Percentiles rank a stretch among this genome's conserved stretches.
These are phyloP conservation scores for Simmondsia chinensis DNA, from an alignment of 148 eudicot species.

Conservation along the genomic window DNA sequence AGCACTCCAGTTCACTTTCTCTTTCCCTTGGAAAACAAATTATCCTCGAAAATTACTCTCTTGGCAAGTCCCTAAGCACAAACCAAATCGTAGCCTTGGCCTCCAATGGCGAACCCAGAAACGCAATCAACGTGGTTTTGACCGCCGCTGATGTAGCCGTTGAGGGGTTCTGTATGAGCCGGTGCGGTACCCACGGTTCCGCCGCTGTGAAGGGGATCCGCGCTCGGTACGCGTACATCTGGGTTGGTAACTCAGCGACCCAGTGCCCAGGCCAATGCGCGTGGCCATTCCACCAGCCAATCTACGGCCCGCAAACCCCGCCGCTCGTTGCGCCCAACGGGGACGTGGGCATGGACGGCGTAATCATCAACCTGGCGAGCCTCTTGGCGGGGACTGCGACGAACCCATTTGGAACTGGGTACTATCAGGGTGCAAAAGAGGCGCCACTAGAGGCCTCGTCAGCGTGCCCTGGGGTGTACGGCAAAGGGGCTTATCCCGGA, in stretches of 20 bases:
- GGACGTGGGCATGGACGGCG: constrained; percentile 49
- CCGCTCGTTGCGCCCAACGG: constrained; percentile 41
- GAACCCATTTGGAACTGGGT: constrained; percentile 53
- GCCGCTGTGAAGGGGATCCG: too few species aligned
- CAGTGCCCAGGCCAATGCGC: constrained; percentile 42
- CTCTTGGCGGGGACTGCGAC: constrained; percentile 40
- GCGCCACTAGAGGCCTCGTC: constrained; percentile 48
- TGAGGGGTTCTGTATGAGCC: constrained; percentile 31
- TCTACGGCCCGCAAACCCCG: constrained; percentile 50
- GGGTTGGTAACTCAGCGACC: constrained; percentile 50
- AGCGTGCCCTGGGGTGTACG: constrained; percentile 48
- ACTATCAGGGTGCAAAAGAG: constrained; percentile 36
- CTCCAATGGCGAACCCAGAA: constrained; percentile 18
- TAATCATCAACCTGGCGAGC: constrained; percentile 39
- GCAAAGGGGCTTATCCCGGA: constrained; percentile 49
- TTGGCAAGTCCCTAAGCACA: constrained; percentile 34
- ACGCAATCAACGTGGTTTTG: constrained; percentile 45
- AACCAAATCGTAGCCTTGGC: constrained; percentile 30
- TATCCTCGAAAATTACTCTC: constrained; percentile 19
- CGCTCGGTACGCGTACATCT: constrained; percentile 36
- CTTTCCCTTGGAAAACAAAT: constrained; percentile 23
- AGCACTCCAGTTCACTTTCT: constrained; percentile 8
- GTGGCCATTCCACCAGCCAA: constrained; percentile 59
- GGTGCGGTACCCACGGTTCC: constrained; percentile 37
- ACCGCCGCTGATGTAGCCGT: constrained; percentile 46